These are phyloP conservation scores for Aspergillus campestris DNA, from an alignment of 495 filamentous ascomycete species.

Conservation along the genomic window DNA sequence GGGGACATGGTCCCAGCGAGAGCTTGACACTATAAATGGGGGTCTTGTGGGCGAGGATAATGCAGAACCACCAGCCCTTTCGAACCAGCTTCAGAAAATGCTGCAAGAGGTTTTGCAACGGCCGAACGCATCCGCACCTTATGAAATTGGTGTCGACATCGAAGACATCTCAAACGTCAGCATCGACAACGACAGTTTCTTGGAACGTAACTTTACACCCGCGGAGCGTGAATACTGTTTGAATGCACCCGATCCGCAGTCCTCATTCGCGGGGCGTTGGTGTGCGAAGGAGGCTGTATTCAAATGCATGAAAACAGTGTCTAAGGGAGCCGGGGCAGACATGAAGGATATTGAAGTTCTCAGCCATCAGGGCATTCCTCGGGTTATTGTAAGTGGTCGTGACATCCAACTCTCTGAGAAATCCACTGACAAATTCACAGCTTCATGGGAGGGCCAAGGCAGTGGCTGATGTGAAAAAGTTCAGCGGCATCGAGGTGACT, in stretches of 20 bases:
- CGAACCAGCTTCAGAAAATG: constrained; percentile 4
- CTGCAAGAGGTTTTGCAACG: background rate
- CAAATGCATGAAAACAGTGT: constrained; percentile 62
- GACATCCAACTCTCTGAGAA: background rate
- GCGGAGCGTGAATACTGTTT: constrained; percentile 78
- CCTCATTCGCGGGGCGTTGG: constrained; percentile 89
- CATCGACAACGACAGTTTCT: constrained; percentile 81
- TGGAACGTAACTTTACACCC: constrained; percentile 87
- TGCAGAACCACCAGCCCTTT: background rate
- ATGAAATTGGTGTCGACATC: constrained; percentile 80
- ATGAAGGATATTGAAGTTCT: constrained; percentile 91
- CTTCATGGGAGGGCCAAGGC: constrained; percentile 11
- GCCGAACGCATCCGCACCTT: background rate
- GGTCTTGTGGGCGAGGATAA: too few relatives aligned
- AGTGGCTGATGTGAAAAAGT: constrained; percentile 7
- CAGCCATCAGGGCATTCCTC: constrained; percentile 35
- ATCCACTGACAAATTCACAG: constrained; percentile 1
- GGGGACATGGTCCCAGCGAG: too few relatives aligned
- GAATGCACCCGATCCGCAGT: constrained; percentile 63
- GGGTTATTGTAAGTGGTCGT: constrained; percentile 6
- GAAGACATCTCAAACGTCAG: constrained; percentile 78
- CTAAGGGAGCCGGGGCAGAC: constrained; percentile 72
- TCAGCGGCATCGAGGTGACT: constrained; percentile 9
- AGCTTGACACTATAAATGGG: too few relatives aligned
- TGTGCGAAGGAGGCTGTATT: constrained; percentile 97